A percentile compares a stretch with the other conserved stretches of the same genome.
These are phyloP conservation scores for Monilinia aucupariae DNA, from an alignment of 2,329 filamentous ascomycete species.

Conservation along the genomic window DNA sequence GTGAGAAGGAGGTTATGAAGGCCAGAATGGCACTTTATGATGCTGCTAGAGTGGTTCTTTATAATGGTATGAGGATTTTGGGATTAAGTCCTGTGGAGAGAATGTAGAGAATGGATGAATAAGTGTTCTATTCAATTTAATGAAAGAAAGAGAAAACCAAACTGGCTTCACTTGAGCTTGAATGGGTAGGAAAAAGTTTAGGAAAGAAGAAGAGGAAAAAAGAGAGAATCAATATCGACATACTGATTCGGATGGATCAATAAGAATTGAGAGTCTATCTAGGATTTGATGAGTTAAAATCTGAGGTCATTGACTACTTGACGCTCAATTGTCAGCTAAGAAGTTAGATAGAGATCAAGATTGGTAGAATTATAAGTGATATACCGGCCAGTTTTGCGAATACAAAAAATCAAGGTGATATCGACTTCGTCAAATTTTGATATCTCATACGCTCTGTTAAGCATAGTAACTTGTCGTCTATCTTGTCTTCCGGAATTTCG, in stretches of 20 bases:
- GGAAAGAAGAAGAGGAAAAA: no score
- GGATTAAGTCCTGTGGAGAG: conserved; percentile 70
- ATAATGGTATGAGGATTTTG: conserved; percentile 77
- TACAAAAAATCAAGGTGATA: no score
- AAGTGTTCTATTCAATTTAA: neutral
- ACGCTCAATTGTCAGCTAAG: neutral
- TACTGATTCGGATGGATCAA: neutral
- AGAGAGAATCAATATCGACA: neutral
- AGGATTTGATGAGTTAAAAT: neutral
- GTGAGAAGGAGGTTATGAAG: conserved; percentile 63
- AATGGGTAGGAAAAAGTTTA: neutral
- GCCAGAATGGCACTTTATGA: conserved; percentile 75
- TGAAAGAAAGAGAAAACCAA: neutral
- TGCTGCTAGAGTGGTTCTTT: conserved; percentile 66
- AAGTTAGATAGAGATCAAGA: no score
- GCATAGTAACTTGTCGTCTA: no score
- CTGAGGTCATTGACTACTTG: neutral
- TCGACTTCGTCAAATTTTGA: no score
- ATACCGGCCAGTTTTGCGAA: no score
- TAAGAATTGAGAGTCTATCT: no score
- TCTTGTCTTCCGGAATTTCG: no score
- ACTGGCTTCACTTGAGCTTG: neutral
- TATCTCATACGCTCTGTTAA: no score
- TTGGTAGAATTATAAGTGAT: no score
- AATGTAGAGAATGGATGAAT: conserved; percentile 8